Percentiles rank a stretch among this genome's conserved stretches.
Evolutionary conservation across 1,139 yeast species (phyloP).

Genomic region (Zygosaccharomyces pseudobailii): DNA sequence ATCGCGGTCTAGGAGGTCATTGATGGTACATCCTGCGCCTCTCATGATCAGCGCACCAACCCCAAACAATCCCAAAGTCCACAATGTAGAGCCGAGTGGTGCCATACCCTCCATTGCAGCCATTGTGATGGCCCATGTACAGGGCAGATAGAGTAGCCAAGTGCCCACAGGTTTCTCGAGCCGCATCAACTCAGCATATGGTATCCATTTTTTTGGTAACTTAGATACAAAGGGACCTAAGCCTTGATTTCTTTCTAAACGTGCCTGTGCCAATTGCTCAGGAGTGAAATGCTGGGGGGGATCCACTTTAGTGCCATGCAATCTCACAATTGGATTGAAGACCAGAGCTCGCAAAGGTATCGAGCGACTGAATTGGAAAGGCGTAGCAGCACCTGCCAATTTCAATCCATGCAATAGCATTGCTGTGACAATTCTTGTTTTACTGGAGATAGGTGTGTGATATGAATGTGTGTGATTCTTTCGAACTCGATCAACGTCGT

Average conservation of each 20-base stretch:
- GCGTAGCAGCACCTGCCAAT: not conserved
- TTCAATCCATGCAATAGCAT: not conserved
- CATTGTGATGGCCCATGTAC: constrained; percentile 55
- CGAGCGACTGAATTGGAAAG: not conserved
- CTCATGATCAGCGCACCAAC: constrained; percentile 88
- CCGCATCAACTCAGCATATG: constrained; percentile 88
- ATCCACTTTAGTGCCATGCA: constrained; percentile 6
- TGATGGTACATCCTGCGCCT: constrained; percentile 97
- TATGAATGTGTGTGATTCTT: too few species aligned
- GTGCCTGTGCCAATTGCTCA: constrained; percentile 55
- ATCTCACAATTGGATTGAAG: constrained; percentile 1
- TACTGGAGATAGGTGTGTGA: too few species aligned
- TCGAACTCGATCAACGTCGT: too few species aligned
- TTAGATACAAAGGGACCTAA: constrained; percentile 56
- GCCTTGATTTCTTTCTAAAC: constrained; percentile 51
- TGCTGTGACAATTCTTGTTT: not conserved
- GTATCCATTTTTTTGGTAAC: constrained; percentile 70
- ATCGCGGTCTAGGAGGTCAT: constrained; percentile 80
- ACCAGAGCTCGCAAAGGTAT: not conserved
- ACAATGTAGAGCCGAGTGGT: constrained; percentile 54
- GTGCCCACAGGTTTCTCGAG: constrained; percentile 95
- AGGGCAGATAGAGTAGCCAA: constrained; percentile 71
- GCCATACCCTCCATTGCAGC: constrained; percentile 75
- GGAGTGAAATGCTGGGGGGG: constrained; percentile 39
- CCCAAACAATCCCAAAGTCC: constrained; percentile 63